Conservation (phyloP, 768 basidiomycete genomes). For the Chalciporus pseudorubinellus region DNA sequence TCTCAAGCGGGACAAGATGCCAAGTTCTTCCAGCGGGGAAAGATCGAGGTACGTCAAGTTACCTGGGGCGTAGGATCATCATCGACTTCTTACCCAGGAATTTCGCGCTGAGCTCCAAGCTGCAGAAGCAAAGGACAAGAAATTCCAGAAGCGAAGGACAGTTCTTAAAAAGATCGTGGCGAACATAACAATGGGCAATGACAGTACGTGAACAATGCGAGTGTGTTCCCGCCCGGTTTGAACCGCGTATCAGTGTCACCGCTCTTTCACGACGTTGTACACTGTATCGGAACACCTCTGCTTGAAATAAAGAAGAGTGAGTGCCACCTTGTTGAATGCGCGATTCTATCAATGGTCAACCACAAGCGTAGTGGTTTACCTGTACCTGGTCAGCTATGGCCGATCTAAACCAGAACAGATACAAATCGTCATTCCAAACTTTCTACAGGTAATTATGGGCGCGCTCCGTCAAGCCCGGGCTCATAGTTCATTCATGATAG, state of each 20-base stretch:
- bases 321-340: slow-evolving; percentile 26
- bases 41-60: slow-evolving; percentile 67
- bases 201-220: slow-evolving; percentile 63
- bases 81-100: slow-evolving; percentile 50
- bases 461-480: slow-evolving; percentile 6
- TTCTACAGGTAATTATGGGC: slow-evolving; percentile 65
- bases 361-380: slow-evolving; percentile 79
- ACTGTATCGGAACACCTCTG: slow-evolving; percentile 91
- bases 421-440: slow-evolving; percentile 85
- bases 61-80: slow-evolving; percentile 6
- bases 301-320: slow-evolving; percentile 99
- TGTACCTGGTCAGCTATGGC: slow-evolving; percentile 96
- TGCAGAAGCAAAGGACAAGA: slow-evolving; percentile 95
- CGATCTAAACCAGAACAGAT: slow-evolving; percentile 92
- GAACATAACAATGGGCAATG: slow-evolving; percentile 99
- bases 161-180: slow-evolving; percentile 97
- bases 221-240: slow-evolving; percentile 10
- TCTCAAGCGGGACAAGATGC: slow-evolving; percentile 77
- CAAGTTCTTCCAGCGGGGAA: slow-evolving; percentile 88
- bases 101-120: slow-evolving; percentile 89
- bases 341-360: slow-evolving; percentile 1
- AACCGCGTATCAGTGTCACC: slow-evolving; percentile 69
- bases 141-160: slow-evolving; percentile 88
- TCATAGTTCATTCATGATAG: slow-evolving; percentile 41
- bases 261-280: slow-evolving; percentile 92